A percentile compares a stretch with the other conserved stretches of the same genome.
These are phyloP conservation scores for Gossypium arboreum DNA, from an alignment of 345 rosid genomes.

Conservation along the genomic window DNA sequence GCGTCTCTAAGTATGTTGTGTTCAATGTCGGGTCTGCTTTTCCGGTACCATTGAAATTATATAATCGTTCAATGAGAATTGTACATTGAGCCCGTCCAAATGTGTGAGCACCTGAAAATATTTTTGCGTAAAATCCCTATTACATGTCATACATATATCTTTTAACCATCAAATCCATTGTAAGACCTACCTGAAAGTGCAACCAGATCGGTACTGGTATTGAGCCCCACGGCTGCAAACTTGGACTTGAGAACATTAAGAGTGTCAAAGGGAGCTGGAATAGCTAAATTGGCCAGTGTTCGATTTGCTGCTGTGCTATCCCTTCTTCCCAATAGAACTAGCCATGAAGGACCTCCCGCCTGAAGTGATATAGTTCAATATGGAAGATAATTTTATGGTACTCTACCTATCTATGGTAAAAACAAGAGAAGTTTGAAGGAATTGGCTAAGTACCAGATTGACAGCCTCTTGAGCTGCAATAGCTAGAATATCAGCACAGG, in stretches of 20 bases:
- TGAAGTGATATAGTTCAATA: not conserved
- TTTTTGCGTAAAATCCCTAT: not conserved
- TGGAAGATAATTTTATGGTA: too few species aligned
- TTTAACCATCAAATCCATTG: not conserved
- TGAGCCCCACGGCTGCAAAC: slow-evolving; percentile 27
- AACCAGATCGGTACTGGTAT: slow-evolving; percentile 26
- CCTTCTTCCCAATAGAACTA: slow-evolving; percentile 30
- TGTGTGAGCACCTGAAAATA: slow-evolving; percentile 9
- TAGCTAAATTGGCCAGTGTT: slow-evolving; percentile 23
- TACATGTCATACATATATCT: not conserved
- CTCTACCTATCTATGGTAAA: too few species aligned
- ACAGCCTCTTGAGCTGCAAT: slow-evolving; percentile 33
- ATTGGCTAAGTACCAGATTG: slow-evolving; percentile 8
- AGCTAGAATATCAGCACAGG: slow-evolving; percentile 52
- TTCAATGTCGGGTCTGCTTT: slow-evolving; percentile 6
- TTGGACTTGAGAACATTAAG: slow-evolving; percentile 22
- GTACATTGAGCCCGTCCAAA: not conserved
- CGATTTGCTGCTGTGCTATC: slow-evolving; percentile 30
- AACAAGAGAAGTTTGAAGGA: not conserved
- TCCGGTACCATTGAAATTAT: slow-evolving; percentile 5
- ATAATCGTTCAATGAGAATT: not conserved
- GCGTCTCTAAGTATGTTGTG: slow-evolving; percentile 3
- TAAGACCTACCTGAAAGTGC: slow-evolving; percentile 35
- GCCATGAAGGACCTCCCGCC: slow-evolving; percentile 43
- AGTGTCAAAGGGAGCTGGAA: slow-evolving; percentile 29